These are phyloP conservation scores for Pythium insidiosum DNA, from an alignment of 352 stramenopile genomes.

Conservation along the genomic window DNA sequence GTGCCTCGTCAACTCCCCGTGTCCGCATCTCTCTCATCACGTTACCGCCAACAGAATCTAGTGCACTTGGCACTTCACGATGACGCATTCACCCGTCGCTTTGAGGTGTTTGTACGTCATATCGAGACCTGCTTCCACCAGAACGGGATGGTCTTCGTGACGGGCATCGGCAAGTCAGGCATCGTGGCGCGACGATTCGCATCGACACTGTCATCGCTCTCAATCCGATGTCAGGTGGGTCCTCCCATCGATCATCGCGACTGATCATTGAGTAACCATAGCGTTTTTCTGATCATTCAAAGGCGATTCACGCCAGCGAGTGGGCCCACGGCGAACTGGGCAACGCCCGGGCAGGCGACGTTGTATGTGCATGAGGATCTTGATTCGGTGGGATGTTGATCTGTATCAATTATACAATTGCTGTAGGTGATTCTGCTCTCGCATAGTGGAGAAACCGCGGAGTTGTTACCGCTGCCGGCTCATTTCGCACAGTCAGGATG, in stretches of 20 bases:
- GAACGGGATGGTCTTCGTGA: slow-evolving; percentile 45
- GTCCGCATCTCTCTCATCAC: no score
- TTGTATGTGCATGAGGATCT: slow-evolving; percentile 22
- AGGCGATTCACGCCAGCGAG: slow-evolving; percentile 76
- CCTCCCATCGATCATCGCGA: no score
- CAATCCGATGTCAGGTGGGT: slow-evolving; percentile 53
- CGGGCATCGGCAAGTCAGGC: slow-evolving; percentile 76
- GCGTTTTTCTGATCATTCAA: no score
- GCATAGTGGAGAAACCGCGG: slow-evolving; percentile 58
- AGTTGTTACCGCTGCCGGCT: slow-evolving; percentile 44
- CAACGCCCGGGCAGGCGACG: slow-evolving; percentile 44
- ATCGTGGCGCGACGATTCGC: slow-evolving; percentile 64
- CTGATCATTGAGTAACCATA: no score
- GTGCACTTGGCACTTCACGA: slow-evolving; percentile 25
- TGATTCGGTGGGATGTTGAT: not conserved
- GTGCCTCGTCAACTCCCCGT: not conserved
- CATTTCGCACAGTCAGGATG: slow-evolving; percentile 30
- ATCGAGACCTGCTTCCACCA: slow-evolving; percentile 41
- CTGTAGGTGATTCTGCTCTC: slow-evolving; percentile 56
- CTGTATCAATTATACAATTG: not conserved
- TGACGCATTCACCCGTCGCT: slow-evolving; percentile 11
- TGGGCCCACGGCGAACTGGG: slow-evolving; percentile 78
- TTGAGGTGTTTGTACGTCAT: slow-evolving; percentile 20
- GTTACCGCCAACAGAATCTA: no score
- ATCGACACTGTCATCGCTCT: slow-evolving; percentile 64